These are phyloP conservation scores for Zygosaccharomyces kombuchaensis DNA, from an alignment of 805 yeast genomes.

Conservation along the genomic window DNA sequence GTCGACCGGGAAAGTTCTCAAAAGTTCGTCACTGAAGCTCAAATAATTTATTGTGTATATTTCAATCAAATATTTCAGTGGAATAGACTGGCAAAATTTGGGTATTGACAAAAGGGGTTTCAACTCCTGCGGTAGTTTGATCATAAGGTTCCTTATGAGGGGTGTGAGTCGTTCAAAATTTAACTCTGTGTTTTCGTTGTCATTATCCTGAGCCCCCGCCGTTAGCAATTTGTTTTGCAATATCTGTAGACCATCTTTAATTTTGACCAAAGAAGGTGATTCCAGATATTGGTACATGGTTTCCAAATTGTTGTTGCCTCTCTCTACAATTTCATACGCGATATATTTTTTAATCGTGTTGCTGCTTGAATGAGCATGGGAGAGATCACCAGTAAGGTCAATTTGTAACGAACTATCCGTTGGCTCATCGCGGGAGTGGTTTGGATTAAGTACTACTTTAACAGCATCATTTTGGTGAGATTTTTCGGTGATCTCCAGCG, in stretches of 20 bases:
- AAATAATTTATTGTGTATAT: constrained; percentile 31
- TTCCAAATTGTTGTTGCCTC: constrained; percentile 5
- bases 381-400: constrained; percentile 31
- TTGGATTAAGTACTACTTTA: background rate
- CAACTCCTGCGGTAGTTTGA: constrained; percentile 28
- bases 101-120: constrained; percentile 29
- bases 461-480: background rate
- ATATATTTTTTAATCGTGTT: constrained; percentile 27
- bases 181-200: constrained; percentile 1
- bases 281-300: constrained; percentile 8
- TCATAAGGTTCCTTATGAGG: constrained; percentile 21
- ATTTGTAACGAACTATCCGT: constrained; percentile 16
- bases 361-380: constrained; percentile 23
- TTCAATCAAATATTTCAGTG: constrained; percentile 29
- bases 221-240: constrained; percentile 19
- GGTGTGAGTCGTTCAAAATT: constrained; percentile 18
- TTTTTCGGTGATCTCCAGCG: background rate
- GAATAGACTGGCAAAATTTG: constrained; percentile 29
- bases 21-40: constrained; percentile 14
- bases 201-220: background rate
- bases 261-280: constrained; percentile 6
- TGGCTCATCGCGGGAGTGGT: background rate
- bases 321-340: constrained; percentile 10
- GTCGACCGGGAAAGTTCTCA: background rate
- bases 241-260: constrained; percentile 16